Percentiles rank a stretch among this genome's conserved stretches.
phyloP scores from a whole-genome alignment of 805 yeast species.

The Kluyveromyces wickerhamii region DNA sequence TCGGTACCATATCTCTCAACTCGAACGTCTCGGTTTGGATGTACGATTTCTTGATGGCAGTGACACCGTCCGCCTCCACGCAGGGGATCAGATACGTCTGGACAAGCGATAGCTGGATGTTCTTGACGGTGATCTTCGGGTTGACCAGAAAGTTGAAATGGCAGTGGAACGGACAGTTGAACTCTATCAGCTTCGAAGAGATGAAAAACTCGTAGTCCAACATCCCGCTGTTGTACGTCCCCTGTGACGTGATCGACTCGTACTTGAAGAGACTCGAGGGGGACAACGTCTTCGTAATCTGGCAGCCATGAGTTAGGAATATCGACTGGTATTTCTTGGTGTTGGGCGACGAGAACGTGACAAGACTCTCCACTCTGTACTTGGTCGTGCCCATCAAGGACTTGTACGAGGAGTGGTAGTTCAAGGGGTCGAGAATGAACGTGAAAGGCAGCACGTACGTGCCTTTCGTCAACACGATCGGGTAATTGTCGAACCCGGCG shows the following conservation, averaged over 20 bases:
- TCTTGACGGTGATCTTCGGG: background rate
- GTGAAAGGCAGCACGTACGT: constrained; percentile 8
- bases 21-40: constrained; percentile 2
- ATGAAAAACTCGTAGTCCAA: constrained; percentile 7
- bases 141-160: constrained; percentile 3
- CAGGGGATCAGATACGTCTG: constrained; percentile 8
- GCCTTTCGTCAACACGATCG: constrained; percentile 6
- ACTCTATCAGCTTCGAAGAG: constrained; percentile 7
- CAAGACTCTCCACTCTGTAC: constrained; percentile 10
- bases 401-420: constrained; percentile 10
- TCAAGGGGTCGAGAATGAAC: constrained; percentile 9
- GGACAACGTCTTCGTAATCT: constrained; percentile 7
- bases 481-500: background rate
- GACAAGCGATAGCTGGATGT: constrained; percentile 1
- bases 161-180: constrained; percentile 7
- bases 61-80: constrained; percentile 2
- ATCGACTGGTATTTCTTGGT: constrained; percentile 6
- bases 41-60: constrained; percentile 2
- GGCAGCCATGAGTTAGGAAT: constrained; percentile 5
- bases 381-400: constrained; percentile 11
- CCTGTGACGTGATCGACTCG: constrained; percentile 3
- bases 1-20: background rate
- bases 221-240: constrained; percentile 4
- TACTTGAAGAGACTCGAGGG: background rate
- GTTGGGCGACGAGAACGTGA: background rate